These are phyloP conservation scores for Mycena leptocephala DNA, from an alignment of 768 basidiomycete genomes.

Conservation along the genomic window DNA sequence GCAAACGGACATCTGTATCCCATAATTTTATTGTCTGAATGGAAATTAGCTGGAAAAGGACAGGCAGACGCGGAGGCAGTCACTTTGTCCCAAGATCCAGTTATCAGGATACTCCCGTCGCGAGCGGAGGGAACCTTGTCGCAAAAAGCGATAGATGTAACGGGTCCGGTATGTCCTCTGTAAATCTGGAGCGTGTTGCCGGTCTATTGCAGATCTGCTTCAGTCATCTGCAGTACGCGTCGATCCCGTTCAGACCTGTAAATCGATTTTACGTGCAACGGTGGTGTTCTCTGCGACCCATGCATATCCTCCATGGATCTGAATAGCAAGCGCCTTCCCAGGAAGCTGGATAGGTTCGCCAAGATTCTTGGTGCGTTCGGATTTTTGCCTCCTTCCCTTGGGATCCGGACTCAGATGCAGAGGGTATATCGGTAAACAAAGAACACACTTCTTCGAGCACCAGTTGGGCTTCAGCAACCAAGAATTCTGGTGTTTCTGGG, in stretches of 20 bases:
- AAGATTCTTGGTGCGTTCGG: slow-evolving; percentile 76
- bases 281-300: slow-evolving; percentile 95
- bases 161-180: slow-evolving; percentile 91
- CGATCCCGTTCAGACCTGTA: slow-evolving; percentile 70
- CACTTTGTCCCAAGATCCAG: slow-evolving; percentile 96
- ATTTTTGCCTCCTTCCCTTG: slow-evolving; percentile 82
- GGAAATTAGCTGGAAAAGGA: slow-evolving; percentile 28
- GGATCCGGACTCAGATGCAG: slow-evolving; percentile 24
- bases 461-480: slow-evolving; percentile 84
- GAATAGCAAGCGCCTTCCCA: slow-evolving; percentile 83
- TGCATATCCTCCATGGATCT: slow-evolving; percentile 74
- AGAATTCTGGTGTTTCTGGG: slow-evolving; percentile 66
- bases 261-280: slow-evolving; percentile 78
- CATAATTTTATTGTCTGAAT: slow-evolving; percentile 89
- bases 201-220: slow-evolving; percentile 65
- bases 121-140: slow-evolving; percentile 57
- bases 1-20: slow-evolving; percentile 78
- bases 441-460: slow-evolving; percentile 69
- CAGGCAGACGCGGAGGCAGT: not conserved
- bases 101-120: slow-evolving; percentile 75
- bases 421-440: slow-evolving; percentile 9
- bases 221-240: slow-evolving; percentile 7
- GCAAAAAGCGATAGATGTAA: slow-evolving; percentile 86
- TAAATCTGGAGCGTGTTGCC: slow-evolving; percentile 85
- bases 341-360: slow-evolving; percentile 86